A percentile compares a stretch with the other conserved stretches of the same genome.
These are phyloP conservation scores for Calocybe gambosa DNA, from an alignment of 1,284 basidiomycete genomes.

Conservation along the genomic window DNA sequence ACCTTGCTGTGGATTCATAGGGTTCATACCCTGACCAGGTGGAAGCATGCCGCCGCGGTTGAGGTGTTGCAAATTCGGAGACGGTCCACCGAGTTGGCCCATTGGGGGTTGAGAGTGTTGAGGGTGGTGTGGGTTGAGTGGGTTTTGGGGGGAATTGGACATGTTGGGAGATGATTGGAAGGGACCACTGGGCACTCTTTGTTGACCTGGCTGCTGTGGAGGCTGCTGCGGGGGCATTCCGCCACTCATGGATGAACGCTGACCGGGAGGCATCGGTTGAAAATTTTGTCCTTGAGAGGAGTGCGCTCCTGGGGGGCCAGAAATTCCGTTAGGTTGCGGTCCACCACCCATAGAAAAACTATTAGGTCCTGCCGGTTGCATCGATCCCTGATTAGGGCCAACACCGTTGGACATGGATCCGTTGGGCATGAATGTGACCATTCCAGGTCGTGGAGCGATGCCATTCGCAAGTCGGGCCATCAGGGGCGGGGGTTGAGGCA, in stretches of 20 bases:
- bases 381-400: constrained; percentile 17
- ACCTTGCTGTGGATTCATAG: constrained; percentile 32
- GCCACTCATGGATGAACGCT: constrained; percentile 19
- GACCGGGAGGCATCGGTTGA: constrained; percentile 17
- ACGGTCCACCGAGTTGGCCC: constrained; percentile 43
- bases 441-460: constrained; percentile 9
- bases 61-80: constrained; percentile 42
- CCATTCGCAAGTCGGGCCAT: constrained; percentile 18
- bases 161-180: constrained; percentile 17
- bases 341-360: constrained; percentile 20
- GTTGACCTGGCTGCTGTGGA: constrained; percentile 18
- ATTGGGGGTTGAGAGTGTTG: constrained; percentile 37
- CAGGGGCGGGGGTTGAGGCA: constrained; percentile 14
- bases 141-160: constrained; percentile 16
- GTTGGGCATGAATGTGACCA: constrained; percentile 19
- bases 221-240: constrained; percentile 18
- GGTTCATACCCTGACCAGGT: constrained; percentile 32
- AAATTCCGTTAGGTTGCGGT: constrained; percentile 39
- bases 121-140: constrained; percentile 18
- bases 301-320: constrained; percentile 28
- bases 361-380: constrained; percentile 13
- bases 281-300: constrained; percentile 22
- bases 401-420: constrained; percentile 28
- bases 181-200: constrained; percentile 16
- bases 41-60: constrained; percentile 46